Conservation (phyloP, 1,284 basidiomycete species). For the Pseudomicrostroma phylloplanum region DNA sequence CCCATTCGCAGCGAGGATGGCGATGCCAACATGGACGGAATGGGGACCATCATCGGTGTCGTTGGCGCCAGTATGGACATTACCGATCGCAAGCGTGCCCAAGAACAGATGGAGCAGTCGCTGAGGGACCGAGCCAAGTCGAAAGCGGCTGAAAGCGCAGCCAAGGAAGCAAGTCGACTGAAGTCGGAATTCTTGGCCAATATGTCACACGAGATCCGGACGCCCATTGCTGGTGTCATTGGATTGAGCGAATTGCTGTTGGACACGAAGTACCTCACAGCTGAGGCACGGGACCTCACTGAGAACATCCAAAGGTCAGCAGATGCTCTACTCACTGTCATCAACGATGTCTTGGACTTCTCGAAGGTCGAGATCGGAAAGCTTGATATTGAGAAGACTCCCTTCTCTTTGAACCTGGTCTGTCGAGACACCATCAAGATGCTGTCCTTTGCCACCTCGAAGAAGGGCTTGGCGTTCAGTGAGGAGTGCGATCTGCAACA, state of each 20-base stretch:
- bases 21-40: conserved; percentile 26
- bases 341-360: conserved; percentile 55
- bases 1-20: conserved; percentile 45
- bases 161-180: conserved; percentile 57
- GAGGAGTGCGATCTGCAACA: conserved; percentile 38
- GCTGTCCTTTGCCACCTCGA: conserved; percentile 47
- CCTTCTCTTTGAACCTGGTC: conserved; percentile 52
- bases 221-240: conserved; percentile 51
- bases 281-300: conserved; percentile 53
- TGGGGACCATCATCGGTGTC: conserved; percentile 42
- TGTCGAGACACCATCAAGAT: conserved; percentile 48
- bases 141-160: conserved; percentile 49
- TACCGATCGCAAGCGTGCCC: conserved; percentile 47
- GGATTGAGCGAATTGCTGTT: conserved; percentile 50
- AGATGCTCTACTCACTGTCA: conserved; percentile 54
- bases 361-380: conserved; percentile 53
- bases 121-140: conserved; percentile 46
- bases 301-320: conserved; percentile 53
- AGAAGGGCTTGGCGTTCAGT: conserved; percentile 48
- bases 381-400: conserved; percentile 52
- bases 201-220: conserved; percentile 54
- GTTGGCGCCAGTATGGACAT: conserved; percentile 51
- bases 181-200: conserved; percentile 52
- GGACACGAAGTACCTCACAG: conserved; percentile 43
- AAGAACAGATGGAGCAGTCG: conserved; percentile 43